phyloP scores from a whole-genome alignment of 495 filamentous ascomycete genomes.

The Neurospora sp. region DNA sequence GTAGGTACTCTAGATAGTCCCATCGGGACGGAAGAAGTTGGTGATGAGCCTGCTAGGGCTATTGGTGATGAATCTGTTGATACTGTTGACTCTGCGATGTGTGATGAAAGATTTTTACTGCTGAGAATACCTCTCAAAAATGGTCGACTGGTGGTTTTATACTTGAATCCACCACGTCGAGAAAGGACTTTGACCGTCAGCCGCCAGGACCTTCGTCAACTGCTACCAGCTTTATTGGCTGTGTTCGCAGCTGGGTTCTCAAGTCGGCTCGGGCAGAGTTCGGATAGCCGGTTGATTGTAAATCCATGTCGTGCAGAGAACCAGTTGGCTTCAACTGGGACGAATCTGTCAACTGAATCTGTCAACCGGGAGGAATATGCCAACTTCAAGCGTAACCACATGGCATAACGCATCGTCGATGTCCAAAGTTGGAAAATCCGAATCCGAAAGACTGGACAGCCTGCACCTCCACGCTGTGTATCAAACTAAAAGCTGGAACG shows the following conservation, averaged over 20 bases:
- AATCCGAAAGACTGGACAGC: neutral
- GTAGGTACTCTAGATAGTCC: neutral
- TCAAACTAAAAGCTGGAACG: neutral
- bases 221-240: neutral
- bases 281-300: neutral
- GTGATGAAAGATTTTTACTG: neutral
- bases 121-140: no score
- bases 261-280: neutral
- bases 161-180: neutral
- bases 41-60: neutral
- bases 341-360: no score
- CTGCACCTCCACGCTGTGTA: neutral
- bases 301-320: neutral
- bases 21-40: neutral
- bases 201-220: neutral
- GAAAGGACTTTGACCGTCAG: neutral
- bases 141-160: neutral
- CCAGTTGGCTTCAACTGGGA: neutral
- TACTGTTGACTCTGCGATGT: neutral
- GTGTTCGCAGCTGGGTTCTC: neutral
- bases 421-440: neutral
- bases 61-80: neutral
- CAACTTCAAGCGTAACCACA: neutral
- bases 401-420: neutral
- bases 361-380: neutral